Conservation (phyloP, 129 eudicot species). For the Flaveria robusta region DNA sequence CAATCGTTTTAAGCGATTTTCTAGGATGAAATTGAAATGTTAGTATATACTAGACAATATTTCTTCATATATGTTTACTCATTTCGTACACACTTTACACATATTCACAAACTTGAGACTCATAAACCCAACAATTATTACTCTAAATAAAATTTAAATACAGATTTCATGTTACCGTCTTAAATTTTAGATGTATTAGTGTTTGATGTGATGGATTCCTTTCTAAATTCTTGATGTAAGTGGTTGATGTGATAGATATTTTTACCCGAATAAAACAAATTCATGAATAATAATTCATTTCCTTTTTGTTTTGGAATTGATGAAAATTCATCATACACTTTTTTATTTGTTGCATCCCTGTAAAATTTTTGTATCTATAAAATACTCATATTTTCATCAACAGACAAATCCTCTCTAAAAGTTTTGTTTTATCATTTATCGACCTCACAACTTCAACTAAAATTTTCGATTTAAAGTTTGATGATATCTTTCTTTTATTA, state of each 20-base stretch:
- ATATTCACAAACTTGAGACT: background rate
- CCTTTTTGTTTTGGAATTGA: background rate
- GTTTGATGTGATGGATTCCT: background rate
- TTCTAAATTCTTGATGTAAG: background rate
- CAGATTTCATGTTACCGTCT: background rate
- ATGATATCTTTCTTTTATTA: background rate
- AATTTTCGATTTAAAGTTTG: background rate
- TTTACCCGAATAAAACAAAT: background rate
- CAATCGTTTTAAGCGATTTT: background rate
- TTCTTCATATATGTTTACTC: background rate
- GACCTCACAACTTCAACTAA: background rate
- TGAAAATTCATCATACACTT: background rate
- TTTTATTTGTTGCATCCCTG: too few species aligned
- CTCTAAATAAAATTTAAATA: background rate
- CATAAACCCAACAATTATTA: background rate
- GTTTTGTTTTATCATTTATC: background rate
- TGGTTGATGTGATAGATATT: background rate
- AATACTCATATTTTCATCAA: background rate
- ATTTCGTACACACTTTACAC: background rate
- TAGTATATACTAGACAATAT: background rate
- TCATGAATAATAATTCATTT: background rate
- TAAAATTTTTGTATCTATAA: too few species aligned
- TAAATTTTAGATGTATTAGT: background rate
- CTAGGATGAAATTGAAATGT: background rate
- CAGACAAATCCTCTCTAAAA: background rate